phyloP scores from a whole-genome alignment of 345 rosid genomes.

The Moricandia arvensis region DNA sequence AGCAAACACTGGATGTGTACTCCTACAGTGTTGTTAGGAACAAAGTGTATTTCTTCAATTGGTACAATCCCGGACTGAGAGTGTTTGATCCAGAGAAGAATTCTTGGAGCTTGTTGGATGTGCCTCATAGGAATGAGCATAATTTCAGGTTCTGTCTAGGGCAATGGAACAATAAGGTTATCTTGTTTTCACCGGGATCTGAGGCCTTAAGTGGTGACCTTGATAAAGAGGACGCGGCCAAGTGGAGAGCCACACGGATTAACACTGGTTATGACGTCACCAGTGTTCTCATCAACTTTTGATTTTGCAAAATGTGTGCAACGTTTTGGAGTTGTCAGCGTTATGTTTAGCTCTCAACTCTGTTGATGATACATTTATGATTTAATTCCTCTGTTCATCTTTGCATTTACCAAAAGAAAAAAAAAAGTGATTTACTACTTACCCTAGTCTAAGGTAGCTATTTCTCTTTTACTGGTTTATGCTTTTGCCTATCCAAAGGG shows the following conservation, averaged over 20 bases:
- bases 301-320: too few species aligned
- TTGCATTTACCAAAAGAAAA: too few species aligned
- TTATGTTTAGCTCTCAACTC: neutral
- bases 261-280: too few species aligned
- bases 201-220: neutral
- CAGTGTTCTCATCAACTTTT: too few species aligned
- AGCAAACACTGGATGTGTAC: neutral
- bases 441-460: too few species aligned
- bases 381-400: neutral
- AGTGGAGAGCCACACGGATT: too few species aligned
- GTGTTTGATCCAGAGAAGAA: conserved; percentile 58
- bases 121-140: conserved; percentile 65
- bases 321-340: neutral
- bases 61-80: conserved; percentile 69
- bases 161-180: conserved; percentile 58
- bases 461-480: too few species aligned
- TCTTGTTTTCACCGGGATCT: conserved; percentile 56
- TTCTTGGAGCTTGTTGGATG: conserved; percentile 63
- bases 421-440: too few species aligned
- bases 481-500: too few species aligned
- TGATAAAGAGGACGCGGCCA: too few species aligned
- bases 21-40: conserved; percentile 58
- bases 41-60: conserved; percentile 75
- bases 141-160: conserved; percentile 63
- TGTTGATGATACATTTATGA: neutral